phyloP scores from a whole-genome alignment of 208 protist species.

The Vickermania ingenoplastis region DNA sequence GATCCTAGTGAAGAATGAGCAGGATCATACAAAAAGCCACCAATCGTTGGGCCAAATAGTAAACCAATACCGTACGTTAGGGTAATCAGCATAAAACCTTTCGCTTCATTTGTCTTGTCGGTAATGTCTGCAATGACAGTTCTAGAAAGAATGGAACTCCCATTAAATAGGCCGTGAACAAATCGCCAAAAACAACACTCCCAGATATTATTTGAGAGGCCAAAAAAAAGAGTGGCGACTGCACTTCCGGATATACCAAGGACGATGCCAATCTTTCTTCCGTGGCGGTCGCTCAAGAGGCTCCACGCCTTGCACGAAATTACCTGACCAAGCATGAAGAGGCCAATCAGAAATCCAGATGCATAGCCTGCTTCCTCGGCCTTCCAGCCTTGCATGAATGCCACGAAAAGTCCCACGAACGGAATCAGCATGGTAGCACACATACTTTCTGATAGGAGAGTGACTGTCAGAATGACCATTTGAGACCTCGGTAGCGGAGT shows the following conservation, averaged over 20 bases:
- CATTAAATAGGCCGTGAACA: conserved; percentile 55
- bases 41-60: conserved; percentile 49
- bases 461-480: conserved; percentile 41
- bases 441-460: conserved; percentile 67
- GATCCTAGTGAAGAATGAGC: conserved; percentile 9
- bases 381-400: conserved; percentile 27
- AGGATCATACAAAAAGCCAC: conserved; percentile 68
- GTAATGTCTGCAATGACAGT: conserved; percentile 79
- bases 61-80: conserved; percentile 80
- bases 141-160: conserved; percentile 61
- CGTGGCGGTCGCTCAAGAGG: conserved; percentile 51
- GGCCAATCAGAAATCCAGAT: conserved; percentile 49
- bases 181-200: conserved; percentile 59
- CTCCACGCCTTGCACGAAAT: conserved; percentile 63
- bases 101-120: conserved; percentile 56
- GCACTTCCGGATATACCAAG: conserved; percentile 42
- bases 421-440: conserved; percentile 69
- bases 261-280: conserved; percentile 40
- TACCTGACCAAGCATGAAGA: conserved; percentile 81
- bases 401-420: conserved; percentile 57
- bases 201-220: conserved; percentile 43
- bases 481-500: conserved; percentile 59
- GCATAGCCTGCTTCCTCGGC: conserved; percentile 40
- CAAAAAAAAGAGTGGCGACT: conserved; percentile 55
- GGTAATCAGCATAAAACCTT: conserved; percentile 95